These are phyloP conservation scores for Ogataea philodendri DNA, from an alignment of 805 yeast genomes.

Conservation along the genomic window DNA sequence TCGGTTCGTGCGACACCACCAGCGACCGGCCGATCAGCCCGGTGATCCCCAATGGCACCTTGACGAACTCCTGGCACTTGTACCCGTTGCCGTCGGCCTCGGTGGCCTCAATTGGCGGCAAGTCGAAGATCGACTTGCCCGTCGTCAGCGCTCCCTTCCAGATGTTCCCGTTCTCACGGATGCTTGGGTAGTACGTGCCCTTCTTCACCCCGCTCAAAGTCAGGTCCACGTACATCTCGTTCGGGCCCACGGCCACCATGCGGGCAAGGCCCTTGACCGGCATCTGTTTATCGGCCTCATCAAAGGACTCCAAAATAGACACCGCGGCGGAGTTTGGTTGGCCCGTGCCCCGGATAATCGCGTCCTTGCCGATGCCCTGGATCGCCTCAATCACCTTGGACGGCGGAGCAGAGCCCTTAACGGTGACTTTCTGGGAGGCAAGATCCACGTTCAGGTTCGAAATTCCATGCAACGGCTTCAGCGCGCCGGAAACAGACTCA, in stretches of 20 bases:
- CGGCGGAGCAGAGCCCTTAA: constrained; percentile 73
- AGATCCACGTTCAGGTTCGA: constrained; percentile 56
- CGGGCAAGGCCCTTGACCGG: constrained; percentile 88
- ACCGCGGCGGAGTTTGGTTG: constrained; percentile 87
- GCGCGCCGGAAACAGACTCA: constrained; percentile 52
- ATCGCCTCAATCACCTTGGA: constrained; percentile 66
- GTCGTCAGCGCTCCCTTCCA: constrained; percentile 69
- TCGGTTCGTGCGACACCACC: constrained; percentile 43
- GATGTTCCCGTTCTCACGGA: constrained; percentile 72
- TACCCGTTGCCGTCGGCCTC: constrained; percentile 33
- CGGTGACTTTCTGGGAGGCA: constrained; percentile 57
- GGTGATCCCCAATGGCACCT: constrained; percentile 45
- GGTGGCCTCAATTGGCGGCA: constrained; percentile 40
- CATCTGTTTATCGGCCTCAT: constrained; percentile 40
- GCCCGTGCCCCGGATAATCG: constrained; percentile 90
- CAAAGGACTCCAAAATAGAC: constrained; percentile 77
- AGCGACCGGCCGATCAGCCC: constrained; percentile 73
- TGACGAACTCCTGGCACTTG: constrained; percentile 47
- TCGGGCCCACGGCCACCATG: constrained; percentile 61
- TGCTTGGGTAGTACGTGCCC: constrained; percentile 67
- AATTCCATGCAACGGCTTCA: constrained; percentile 51
- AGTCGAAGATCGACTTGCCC: constrained; percentile 48
- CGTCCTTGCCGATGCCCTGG: constrained; percentile 78
- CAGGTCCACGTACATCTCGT: constrained; percentile 65
- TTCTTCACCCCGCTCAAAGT: constrained; percentile 69